Evolutionary conservation across 202 grass and related monocot species (phyloP).

Genomic region (Panicum virgatum): DNA sequence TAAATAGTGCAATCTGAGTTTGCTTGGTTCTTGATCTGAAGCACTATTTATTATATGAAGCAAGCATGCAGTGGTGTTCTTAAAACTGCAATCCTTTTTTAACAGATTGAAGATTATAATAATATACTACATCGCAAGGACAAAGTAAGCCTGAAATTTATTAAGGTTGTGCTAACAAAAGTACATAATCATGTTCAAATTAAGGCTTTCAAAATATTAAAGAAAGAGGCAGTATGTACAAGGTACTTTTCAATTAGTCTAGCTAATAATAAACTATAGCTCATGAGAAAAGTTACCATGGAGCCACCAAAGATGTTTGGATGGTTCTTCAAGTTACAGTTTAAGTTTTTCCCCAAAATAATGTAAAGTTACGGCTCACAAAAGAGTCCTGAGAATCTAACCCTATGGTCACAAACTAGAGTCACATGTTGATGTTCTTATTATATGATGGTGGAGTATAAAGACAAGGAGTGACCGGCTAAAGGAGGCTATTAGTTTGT

Average conservation of each 20-base stretch:
- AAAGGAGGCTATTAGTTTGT: constrained; percentile 20
- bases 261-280: neutral
- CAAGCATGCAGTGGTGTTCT: neutral
- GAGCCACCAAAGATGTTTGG: constrained; percentile 50
- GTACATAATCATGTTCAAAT: neutral
- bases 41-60: neutral
- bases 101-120: neutral
- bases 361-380: constrained; percentile 31
- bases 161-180: neutral
- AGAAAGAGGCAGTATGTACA: neutral
- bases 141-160: neutral
- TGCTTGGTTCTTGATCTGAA: neutral
- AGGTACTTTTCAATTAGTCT: neutral
- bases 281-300: constrained; percentile 43
- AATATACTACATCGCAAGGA: neutral
- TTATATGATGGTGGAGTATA: constrained; percentile 25
- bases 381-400: constrained; percentile 38
- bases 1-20: neutral
- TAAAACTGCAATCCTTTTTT: neutral
- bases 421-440: constrained; percentile 42
- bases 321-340: constrained; percentile 41
- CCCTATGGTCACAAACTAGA: constrained; percentile 19
- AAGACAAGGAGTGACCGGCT: neutral
- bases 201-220: neutral
- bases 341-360: constrained; percentile 1